phyloP scores from a whole-genome alignment of 805 yeast species.

The Spathaspora gorwiae region DNA sequence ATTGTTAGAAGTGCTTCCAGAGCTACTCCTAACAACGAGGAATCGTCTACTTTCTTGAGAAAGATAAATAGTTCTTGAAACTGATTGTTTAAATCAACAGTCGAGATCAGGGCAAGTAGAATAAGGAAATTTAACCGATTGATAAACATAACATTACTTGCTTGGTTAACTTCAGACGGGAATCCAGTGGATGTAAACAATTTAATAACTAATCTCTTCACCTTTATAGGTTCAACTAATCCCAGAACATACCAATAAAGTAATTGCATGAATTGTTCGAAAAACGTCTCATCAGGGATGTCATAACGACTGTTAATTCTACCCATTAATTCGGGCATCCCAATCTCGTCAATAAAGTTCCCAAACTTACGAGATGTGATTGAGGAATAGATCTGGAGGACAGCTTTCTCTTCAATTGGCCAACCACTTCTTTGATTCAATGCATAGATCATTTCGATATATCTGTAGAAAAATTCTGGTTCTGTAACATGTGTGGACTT shows the following conservation, averaged over 20 bases:
- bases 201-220: slow-evolving; percentile 29
- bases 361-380: slow-evolving; percentile 30
- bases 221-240: slow-evolving; percentile 15
- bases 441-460: slow-evolving; percentile 24
- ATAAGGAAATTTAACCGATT: slow-evolving; percentile 35
- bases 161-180: slow-evolving; percentile 21
- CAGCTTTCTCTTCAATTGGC: slow-evolving; percentile 32
- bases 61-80: slow-evolving; percentile 21
- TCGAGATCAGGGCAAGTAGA: slow-evolving; percentile 30
- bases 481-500: slow-evolving; percentile 3
- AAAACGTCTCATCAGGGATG: slow-evolving; percentile 24
- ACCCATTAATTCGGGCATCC: slow-evolving; percentile 18
- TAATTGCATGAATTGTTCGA: slow-evolving; percentile 35
- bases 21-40: slow-evolving; percentile 18
- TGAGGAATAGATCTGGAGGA: slow-evolving; percentile 23
- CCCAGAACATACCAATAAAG: slow-evolving; percentile 29
- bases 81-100: slow-evolving; percentile 27
- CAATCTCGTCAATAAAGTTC: slow-evolving; percentile 32
- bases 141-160: slow-evolving; percentile 26
- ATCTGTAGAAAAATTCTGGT: slow-evolving; percentile 19
- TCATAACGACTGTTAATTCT: slow-evolving; percentile 21
- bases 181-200: slow-evolving; percentile 35
- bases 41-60: slow-evolving; percentile 19
- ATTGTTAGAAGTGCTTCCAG: slow-evolving; percentile 17
- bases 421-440: slow-evolving; percentile 22